A percentile compares a stretch with the other conserved stretches of the same genome.
Conservation (phyloP, 2,329 filamentous ascomycete species). For the Pseudocercospora ulei region DNA sequence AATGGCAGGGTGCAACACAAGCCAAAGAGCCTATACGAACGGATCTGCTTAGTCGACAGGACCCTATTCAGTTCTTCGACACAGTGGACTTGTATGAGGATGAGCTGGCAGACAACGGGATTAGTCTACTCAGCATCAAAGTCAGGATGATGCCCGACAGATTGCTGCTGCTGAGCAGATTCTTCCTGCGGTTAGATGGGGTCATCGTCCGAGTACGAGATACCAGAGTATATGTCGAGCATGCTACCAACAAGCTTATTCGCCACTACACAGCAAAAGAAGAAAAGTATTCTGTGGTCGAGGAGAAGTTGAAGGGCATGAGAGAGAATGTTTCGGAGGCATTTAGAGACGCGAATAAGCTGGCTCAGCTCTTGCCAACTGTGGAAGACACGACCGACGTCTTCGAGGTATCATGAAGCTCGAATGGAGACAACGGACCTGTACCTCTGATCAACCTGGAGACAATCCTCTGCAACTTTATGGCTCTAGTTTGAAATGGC, state of each 20-base stretch:
- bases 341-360: slow-evolving; percentile 67
- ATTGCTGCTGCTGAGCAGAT: slow-evolving; percentile 70
- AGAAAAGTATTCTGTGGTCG: slow-evolving; percentile 65
- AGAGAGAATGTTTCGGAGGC: slow-evolving; percentile 67
- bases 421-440: too few relatives aligned
- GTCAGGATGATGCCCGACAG: slow-evolving; percentile 83
- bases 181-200: slow-evolving; percentile 89
- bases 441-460: too few relatives aligned
- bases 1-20: slow-evolving; percentile 26
- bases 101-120: slow-evolving; percentile 94
- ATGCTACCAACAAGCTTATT: slow-evolving; percentile 65
- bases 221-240: slow-evolving; percentile 86
- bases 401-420: slow-evolving; percentile 26
- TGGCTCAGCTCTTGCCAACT: slow-evolving; percentile 59
- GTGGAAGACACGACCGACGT: slow-evolving; percentile 59
- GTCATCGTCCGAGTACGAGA: slow-evolving; percentile 81
- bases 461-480: too few relatives aligned
- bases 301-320: slow-evolving; percentile 46
- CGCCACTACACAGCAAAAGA: slow-evolving; percentile 87
- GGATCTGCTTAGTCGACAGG: slow-evolving; percentile 73
- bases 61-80: slow-evolving; percentile 94
- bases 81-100: slow-evolving; percentile 95
- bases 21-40: slow-evolving; percentile 61
- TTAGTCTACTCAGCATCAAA: slow-evolving; percentile 82
- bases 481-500: too few relatives aligned